These are phyloP conservation scores for Kwoniella europaea DNA, from an alignment of 768 basidiomycete species.

Conservation along the genomic window DNA sequence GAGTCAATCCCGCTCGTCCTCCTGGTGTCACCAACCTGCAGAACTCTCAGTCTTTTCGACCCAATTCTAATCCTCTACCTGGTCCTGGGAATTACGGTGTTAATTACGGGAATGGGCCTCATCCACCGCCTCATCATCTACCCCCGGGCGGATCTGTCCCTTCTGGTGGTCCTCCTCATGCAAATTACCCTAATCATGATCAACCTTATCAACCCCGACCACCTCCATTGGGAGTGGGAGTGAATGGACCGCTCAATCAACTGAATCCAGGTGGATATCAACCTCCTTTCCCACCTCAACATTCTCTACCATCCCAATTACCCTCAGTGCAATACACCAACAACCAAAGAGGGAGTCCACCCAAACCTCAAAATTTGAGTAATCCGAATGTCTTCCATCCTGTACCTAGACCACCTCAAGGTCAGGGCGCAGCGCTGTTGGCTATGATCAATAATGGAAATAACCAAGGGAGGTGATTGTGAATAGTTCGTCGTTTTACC, in stretches of 20 bases:
- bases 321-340: background rate
- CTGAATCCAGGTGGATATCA: conserved; percentile 1
- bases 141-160: conserved; percentile 10
- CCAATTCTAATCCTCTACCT: conserved; percentile 15
- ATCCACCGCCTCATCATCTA: conserved; percentile 14
- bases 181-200: background rate
- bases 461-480: conserved; percentile 5
- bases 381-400: conserved; percentile 28
- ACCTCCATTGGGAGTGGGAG: background rate
- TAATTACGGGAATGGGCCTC: conserved; percentile 5
- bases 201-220: conserved; percentile 10
- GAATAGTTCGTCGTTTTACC: too few relatives aligned
- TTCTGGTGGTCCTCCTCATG: background rate
- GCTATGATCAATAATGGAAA: conserved; percentile 29
- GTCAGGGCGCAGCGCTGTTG: conserved; percentile 19
- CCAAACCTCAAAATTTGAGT: conserved; percentile 13
- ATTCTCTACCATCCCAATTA: background rate
- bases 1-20: conserved; percentile 3
- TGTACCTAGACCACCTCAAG: conserved; percentile 29
- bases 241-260: background rate
- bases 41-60: conserved; percentile 4
- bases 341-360: conserved; percentile 9
- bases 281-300: conserved; percentile 6
- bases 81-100: background rate
- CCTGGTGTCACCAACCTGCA: conserved; percentile 3